A percentile compares a stretch with the other conserved stretches of the same genome.
Conservation (phyloP, 331 rosid species). For the Telfairia occidentalis region DNA sequence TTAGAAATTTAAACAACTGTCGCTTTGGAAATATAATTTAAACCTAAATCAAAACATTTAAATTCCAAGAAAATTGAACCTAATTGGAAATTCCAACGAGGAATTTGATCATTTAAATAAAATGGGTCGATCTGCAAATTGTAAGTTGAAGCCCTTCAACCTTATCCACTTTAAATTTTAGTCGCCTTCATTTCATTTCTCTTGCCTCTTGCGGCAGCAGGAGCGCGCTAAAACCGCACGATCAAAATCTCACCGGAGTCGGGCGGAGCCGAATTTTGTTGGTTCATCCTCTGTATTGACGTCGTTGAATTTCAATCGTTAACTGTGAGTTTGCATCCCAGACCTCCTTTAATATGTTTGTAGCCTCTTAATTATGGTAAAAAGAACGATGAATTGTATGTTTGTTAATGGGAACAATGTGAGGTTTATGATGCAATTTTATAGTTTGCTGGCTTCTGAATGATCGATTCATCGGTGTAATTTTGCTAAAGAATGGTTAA, state of each 20-base stretch:
- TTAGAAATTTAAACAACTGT: too few species aligned
- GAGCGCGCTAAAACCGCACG: not conserved
- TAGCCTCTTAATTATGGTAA: not conserved
- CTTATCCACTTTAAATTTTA: not conserved
- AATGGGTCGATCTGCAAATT: too few species aligned
- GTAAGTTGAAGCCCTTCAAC: not conserved
- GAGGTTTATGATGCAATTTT: not conserved
- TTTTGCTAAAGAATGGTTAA: not conserved
- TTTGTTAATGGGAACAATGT: not conserved
- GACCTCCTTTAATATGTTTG: not conserved
- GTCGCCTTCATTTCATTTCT: not conserved
- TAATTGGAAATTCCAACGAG: too few species aligned
- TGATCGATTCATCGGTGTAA: not conserved
- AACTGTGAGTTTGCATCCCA: not conserved
- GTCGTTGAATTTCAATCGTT: not conserved
- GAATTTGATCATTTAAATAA: too few species aligned
- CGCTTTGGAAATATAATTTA: too few species aligned
- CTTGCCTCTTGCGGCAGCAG: not conserved
- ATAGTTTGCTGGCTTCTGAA: not conserved
- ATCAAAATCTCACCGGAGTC: not conserved
- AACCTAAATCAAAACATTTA: too few species aligned
- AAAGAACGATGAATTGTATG: not conserved
- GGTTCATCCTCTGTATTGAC: not conserved
- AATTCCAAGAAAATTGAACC: too few species aligned
- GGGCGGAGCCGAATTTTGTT: not conserved